Percentiles rank a stretch among this genome's conserved stretches.
These are phyloP conservation scores for Fusarium oligoseptatum DNA, from an alignment of 2,329 filamentous ascomycete species.

Conservation along the genomic window DNA sequence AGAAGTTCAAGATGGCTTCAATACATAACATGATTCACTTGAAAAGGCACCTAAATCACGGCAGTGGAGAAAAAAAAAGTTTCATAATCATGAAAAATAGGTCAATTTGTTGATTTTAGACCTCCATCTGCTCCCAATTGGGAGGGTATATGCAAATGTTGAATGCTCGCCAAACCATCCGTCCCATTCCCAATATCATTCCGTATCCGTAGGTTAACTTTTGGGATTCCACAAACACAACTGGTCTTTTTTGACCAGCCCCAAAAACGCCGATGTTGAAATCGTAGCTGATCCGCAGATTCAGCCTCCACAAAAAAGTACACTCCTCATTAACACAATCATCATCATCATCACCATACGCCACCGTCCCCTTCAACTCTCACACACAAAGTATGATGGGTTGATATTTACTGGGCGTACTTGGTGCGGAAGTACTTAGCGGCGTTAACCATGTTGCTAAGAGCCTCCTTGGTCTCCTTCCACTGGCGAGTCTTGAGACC, in stretches of 20 bases:
- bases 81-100: constrained; percentile 45
- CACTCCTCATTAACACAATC: constrained; percentile 50
- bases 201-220: constrained; percentile 52
- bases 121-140: constrained; percentile 48
- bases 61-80: background rate
- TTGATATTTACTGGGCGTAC: constrained; percentile 71
- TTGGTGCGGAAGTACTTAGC: constrained; percentile 97
- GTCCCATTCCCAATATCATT: constrained; percentile 47
- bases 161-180: constrained; percentile 54
- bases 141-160: constrained; percentile 57
- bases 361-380: constrained; percentile 36
- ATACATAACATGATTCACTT: background rate
- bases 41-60: background rate
- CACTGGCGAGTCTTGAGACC: constrained; percentile 99
- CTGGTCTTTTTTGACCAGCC: constrained; percentile 53
- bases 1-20: background rate
- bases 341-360: constrained; percentile 42
- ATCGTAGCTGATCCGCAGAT: constrained; percentile 62
- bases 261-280: constrained; percentile 72
- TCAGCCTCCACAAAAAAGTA: constrained; percentile 52
- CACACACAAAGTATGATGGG: constrained; percentile 30
- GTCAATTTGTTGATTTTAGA: constrained; percentile 49
- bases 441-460: constrained; percentile 97
- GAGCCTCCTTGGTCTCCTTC: constrained; percentile 97
- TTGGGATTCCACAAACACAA: constrained; percentile 54